Evolutionary conservation across 164 flowering plant species (phyloP), one percentile per base, ranked within the genome.

Genomic region (Cinnamomum chago): DNA sequence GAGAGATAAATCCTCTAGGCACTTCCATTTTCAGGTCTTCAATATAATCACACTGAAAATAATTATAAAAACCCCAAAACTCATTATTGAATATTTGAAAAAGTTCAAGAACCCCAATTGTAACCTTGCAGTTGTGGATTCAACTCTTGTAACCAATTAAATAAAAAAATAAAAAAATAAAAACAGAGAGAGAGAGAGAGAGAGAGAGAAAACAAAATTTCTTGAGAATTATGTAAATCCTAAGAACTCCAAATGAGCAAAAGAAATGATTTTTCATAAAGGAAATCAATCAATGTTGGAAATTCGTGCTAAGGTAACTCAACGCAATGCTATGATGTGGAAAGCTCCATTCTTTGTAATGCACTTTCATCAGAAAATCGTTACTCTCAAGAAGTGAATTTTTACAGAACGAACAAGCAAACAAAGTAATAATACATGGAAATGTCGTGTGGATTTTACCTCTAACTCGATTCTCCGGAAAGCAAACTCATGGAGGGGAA

Each of bases 1-100:
- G 22, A 65, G 73, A 50, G 20, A 70, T 2, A 25, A 78, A 70
- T 10, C 80, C 71, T 33, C 60, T 15, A 4, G 28, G 80, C 20
- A 58, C 68, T 67, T 74, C 77, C 80, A 71, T 78, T 33, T 62
- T 67, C 69, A 27, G n/a, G 22, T 13, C 17, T 64, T 24, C 67
- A 64, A 7, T 23, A 28, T 28, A 64, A 64, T 64, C 24, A 14
- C 20, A 28, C n/a, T 15, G 20, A 28, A 67, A 17, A 67, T 17
- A 22, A 22, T 22, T 14, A 64, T n/a, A 24, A 24, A 25, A 64
- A 23, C 5, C 35, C 40, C 20, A 28, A 4, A 18, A 67, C 28
- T 25, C 69, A 67, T 67, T 17, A 25, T 12, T 67, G 47, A 14
- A 28, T 13, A 14, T 15, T 27, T 10, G 30, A 66, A 66, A 64